Percentiles rank a stretch among this genome's conserved stretches.
These are phyloP conservation scores for Rhynchosporium agropyri DNA, from an alignment of 2,329 filamentous ascomycete species.

Conservation along the genomic window DNA sequence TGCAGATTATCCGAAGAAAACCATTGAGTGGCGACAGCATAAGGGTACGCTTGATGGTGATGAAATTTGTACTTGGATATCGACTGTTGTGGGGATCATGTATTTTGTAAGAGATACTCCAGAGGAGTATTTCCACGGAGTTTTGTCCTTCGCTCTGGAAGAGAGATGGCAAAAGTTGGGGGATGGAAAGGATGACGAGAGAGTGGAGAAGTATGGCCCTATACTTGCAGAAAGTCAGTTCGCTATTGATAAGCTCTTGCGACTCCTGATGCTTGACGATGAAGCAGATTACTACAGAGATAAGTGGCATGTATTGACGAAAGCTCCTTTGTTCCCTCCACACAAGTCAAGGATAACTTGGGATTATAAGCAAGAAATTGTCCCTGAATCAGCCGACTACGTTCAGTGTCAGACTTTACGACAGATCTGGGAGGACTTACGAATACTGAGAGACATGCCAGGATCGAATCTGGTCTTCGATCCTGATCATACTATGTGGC, in stretches of 20 bases:
- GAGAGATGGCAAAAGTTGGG: slow-evolving; percentile 12
- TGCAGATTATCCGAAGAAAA: slow-evolving; percentile 6
- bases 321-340: neutral
- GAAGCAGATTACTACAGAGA: slow-evolving; percentile 11
- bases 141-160: neutral
- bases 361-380: neutral
- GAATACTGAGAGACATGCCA: neutral
- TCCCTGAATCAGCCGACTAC: neutral
- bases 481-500: neutral
- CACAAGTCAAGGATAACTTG: neutral
- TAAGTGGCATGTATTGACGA: neutral
- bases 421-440: neutral
- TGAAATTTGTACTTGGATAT: slow-evolving; percentile 30
- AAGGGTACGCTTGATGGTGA: slow-evolving; percentile 29
- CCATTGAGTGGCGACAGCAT: slow-evolving; percentile 40
- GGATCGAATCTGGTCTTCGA: neutral
- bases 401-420: neutral
- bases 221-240: slow-evolving; percentile 26
- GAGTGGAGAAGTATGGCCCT: slow-evolving; percentile 22
- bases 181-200: slow-evolving; percentile 19
- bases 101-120: slow-evolving; percentile 20
- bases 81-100: slow-evolving; percentile 28
- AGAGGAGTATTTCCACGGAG: neutral
- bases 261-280: slow-evolving; percentile 14
- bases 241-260: slow-evolving; percentile 25